Evolutionary conservation across 176 grass and related monocot genomes (phyloP).

Genomic region (Aegilops bicornis): DNA sequence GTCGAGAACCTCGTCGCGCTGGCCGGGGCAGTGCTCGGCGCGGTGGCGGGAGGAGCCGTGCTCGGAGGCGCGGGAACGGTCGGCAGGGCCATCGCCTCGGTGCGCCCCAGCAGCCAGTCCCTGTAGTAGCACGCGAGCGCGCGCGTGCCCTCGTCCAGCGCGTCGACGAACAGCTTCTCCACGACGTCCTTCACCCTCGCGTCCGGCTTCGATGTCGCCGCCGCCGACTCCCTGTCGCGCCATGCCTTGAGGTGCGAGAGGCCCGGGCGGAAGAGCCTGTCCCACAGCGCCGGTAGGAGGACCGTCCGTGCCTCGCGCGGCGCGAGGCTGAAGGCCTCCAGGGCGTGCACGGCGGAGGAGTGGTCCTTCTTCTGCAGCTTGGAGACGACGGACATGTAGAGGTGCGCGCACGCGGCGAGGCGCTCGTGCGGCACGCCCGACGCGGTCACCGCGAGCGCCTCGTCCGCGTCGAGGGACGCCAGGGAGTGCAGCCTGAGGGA

Average conservation of each 20-base stretch:
- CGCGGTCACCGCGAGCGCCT: constrained; percentile 24
- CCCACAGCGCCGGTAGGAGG: constrained; percentile 63
- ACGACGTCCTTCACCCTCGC: constrained; percentile 42
- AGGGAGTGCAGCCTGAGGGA: constrained; percentile 31
- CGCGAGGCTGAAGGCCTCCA: constrained; percentile 62
- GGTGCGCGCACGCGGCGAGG: constrained; percentile 42
- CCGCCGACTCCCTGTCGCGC: constrained; percentile 52
- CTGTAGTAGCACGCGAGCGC: constrained; percentile 75
- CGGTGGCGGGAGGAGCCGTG: neutral
- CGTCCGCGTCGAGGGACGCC: neutral
- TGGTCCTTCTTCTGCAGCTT: constrained; percentile 42
- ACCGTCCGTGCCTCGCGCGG: constrained; percentile 46
- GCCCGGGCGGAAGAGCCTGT: constrained; percentile 50
- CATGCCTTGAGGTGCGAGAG: constrained; percentile 59
- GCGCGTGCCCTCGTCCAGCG: constrained; percentile 52
- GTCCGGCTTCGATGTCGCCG: neutral
- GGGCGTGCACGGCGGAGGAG: constrained; percentile 52
- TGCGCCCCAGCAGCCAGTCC: constrained; percentile 73
- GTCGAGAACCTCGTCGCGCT: neutral
- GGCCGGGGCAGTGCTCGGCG: neutral
- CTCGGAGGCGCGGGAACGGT: constrained; percentile 39
- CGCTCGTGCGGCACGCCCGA: constrained; percentile 12
- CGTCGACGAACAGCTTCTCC: constrained; percentile 38
- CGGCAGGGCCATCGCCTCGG: constrained; percentile 32
- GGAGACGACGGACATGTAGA: constrained; percentile 37